These are phyloP conservation scores for Oenanthe javanica DNA, from an alignment of 140 eudicot genomes.

Conservation along the genomic window DNA sequence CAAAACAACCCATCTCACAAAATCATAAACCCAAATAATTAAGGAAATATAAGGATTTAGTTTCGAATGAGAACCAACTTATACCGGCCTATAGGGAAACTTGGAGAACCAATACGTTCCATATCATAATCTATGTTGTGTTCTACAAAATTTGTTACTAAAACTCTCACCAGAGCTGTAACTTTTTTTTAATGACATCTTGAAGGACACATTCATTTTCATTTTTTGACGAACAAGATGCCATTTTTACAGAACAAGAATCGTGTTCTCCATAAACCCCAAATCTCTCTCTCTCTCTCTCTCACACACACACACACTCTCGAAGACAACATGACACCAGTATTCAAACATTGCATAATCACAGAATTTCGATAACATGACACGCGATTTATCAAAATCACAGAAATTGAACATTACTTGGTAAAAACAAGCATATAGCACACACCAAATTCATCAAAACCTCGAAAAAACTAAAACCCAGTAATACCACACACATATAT, in stretches of 20 bases:
- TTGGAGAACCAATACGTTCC: not conserved
- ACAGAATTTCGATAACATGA: too few species aligned
- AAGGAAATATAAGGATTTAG: not conserved
- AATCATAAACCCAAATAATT: not conserved
- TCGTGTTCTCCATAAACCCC: not conserved
- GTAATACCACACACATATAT: not conserved
- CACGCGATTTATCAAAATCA: too few species aligned
- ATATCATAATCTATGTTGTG: not conserved
- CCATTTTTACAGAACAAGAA: not conserved
- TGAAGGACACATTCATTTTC: not conserved
- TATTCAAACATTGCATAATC: not conserved
- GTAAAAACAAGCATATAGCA: not conserved
- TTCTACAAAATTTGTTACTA: not conserved
- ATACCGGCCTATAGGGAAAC: not conserved
- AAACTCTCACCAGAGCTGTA: not conserved
- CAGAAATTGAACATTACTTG: not conserved
- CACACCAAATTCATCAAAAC: not conserved
- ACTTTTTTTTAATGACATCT: not conserved
- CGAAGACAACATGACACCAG: conserved; percentile 4
- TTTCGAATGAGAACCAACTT: not conserved
- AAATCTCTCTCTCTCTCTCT: too few species aligned
- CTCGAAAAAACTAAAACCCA: not conserved
- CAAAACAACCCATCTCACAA: conserved; percentile 28
- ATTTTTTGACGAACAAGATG: not conserved
- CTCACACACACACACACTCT: not conserved